Percentiles rank a stretch among this genome's conserved stretches.
Evolutionary conservation across 495 filamentous ascomycete genomes (phyloP).

Genomic region (Trichoderma virens): DNA sequence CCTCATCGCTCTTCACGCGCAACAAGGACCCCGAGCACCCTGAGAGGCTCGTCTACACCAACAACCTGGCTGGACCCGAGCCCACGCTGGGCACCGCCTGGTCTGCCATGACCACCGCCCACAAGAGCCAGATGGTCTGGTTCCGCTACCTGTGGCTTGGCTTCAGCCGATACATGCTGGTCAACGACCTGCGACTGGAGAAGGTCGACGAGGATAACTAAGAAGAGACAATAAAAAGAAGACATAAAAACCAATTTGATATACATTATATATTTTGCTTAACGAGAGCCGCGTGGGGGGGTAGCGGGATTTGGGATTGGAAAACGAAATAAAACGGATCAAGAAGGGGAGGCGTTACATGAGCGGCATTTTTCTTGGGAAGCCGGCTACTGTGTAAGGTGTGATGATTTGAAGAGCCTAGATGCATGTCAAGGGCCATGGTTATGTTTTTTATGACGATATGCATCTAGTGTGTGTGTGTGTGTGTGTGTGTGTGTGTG

Average conservation of each 20-base stretch:
- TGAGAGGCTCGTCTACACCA: conserved; percentile 60
- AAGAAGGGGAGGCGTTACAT: background rate
- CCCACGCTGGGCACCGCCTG: conserved; percentile 48
- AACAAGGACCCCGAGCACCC: conserved; percentile 35
- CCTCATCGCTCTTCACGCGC: conserved; percentile 32
- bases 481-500: background rate
- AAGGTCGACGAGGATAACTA: conserved; percentile 13
- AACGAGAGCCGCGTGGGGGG: background rate
- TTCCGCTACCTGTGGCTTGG: conserved; percentile 96
- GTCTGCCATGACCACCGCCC: conserved; percentile 77
- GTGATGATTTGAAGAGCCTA: background rate
- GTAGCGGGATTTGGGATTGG: background rate
- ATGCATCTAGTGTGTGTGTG: background rate
- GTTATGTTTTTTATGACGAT: background rate
- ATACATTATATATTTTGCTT: background rate
- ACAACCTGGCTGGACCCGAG: conserved; percentile 40
- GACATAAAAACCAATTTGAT: background rate
- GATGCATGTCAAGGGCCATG: background rate
- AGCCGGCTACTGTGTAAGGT: background rate
- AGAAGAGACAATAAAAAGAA: background rate
- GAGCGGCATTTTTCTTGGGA: background rate
- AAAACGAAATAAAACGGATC: background rate
- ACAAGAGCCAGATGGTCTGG: conserved; percentile 97
- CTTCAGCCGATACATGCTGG: conserved; percentile 85
- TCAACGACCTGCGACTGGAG: conserved; percentile 79